phyloP scores from a whole-genome alignment of 805 yeast species.

The Peterozyma xylosa region DNA sequence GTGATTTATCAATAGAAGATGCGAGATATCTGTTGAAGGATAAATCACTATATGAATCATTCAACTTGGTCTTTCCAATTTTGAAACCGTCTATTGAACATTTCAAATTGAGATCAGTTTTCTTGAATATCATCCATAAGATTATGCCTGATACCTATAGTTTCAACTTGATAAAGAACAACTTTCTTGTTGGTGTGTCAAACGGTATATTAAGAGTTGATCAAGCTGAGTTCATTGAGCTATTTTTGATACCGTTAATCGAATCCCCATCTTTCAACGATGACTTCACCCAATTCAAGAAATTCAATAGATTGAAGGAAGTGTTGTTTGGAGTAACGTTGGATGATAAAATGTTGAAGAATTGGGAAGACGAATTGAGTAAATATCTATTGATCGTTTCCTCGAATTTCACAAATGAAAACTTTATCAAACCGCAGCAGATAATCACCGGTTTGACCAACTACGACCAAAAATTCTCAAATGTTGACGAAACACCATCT shows the following conservation, averaged over 20 bases:
- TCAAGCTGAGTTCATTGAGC: constrained; percentile 20
- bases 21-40: neutral
- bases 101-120: constrained; percentile 11
- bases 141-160: constrained; percentile 18
- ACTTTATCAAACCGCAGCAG: constrained; percentile 3
- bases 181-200: constrained; percentile 18
- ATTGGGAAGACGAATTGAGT: constrained; percentile 5
- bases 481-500: neutral
- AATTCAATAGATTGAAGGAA: neutral
- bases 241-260: constrained; percentile 24
- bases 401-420: neutral
- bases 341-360: neutral
- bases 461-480: neutral
- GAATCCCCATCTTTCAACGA: constrained; percentile 15
- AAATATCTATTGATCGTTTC: constrained; percentile 1
- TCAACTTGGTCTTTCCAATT: neutral
- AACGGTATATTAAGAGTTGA: constrained; percentile 9
- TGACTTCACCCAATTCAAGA: neutral
- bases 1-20: neutral
- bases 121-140: constrained; percentile 22
- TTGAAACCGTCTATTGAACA: neutral
- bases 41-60: neutral
- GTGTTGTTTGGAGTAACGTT: neutral
- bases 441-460: neutral
- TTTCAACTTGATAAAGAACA: constrained; percentile 18